Conservation (phyloP, 257 asterid species). For the Osmanthus fragrans region DNA sequence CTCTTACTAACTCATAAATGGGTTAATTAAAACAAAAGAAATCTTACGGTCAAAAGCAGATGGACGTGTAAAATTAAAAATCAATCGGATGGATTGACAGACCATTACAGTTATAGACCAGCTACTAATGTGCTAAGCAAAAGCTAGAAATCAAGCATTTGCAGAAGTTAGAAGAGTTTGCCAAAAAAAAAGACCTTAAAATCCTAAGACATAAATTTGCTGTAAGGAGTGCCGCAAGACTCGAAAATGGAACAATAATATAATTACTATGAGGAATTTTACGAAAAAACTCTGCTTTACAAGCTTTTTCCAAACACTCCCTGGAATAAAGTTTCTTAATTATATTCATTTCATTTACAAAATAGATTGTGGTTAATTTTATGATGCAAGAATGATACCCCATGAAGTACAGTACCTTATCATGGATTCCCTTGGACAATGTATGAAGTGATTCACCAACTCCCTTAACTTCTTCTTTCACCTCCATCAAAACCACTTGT, state of each 20-base stretch:
- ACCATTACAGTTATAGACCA: too few species aligned
- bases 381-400: neutral
- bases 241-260: neutral
- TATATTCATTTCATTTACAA: neutral
- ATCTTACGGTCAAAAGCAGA: too few species aligned
- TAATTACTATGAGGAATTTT: neutral
- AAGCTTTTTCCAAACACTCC: neutral
- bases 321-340: neutral
- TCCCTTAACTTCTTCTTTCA: slow-evolving; percentile 65
- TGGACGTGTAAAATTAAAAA: too few species aligned
- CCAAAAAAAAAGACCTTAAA: neutral
- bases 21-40: too few species aligned
- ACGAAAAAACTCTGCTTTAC: neutral
- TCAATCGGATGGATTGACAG: too few species aligned
- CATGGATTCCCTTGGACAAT: slow-evolving; percentile 66
- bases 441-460: slow-evolving; percentile 73
- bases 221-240: neutral
- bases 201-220: neutral
- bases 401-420: slow-evolving; percentile 50
- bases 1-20: too few species aligned
- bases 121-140: too few species aligned
- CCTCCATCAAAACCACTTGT: slow-evolving; percentile 68
- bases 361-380: neutral
- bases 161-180: neutral
- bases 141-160: neutral